phyloP scores from a whole-genome alignment of 2,329 filamentous ascomycete species.

The Botrytis paeoniae region DNA sequence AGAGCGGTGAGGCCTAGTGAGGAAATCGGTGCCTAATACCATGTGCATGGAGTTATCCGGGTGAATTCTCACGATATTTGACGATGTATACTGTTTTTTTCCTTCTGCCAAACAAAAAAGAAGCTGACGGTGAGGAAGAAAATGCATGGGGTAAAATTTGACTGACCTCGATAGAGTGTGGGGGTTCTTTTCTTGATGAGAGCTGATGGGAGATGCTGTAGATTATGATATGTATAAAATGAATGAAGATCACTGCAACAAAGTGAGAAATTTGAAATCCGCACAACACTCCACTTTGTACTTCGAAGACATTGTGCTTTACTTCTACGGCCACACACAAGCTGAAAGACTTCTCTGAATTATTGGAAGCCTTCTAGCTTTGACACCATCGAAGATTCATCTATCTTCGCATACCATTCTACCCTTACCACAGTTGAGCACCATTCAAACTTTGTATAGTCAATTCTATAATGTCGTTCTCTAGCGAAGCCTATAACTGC shows the following conservation, averaged over 20 bases:
- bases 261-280: neutral
- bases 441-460: neutral
- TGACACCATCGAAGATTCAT: neutral
- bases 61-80: slow-evolving; percentile 13
- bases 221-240: slow-evolving; percentile 1
- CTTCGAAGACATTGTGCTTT: neutral
- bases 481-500: neutral
- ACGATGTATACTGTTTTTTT: neutral
- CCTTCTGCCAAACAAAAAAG: neutral
- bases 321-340: neutral
- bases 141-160: neutral
- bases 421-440: neutral
- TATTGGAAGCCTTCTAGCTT: neutral
- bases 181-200: neutral
- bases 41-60: slow-evolving; percentile 6
- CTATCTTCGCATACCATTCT: too few species aligned
- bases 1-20: slow-evolving; percentile 11
- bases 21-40: slow-evolving; percentile 5
- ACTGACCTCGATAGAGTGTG: slow-evolving; percentile 6
- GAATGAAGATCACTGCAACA: neutral
- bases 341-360: neutral
- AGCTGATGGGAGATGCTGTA: neutral
- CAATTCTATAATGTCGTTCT: neutral
- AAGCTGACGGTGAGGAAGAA: slow-evolving; percentile 1
- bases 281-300: neutral